Conservation (phyloP, 768 basidiomycete species). For the Pisolithus orientalis region DNA sequence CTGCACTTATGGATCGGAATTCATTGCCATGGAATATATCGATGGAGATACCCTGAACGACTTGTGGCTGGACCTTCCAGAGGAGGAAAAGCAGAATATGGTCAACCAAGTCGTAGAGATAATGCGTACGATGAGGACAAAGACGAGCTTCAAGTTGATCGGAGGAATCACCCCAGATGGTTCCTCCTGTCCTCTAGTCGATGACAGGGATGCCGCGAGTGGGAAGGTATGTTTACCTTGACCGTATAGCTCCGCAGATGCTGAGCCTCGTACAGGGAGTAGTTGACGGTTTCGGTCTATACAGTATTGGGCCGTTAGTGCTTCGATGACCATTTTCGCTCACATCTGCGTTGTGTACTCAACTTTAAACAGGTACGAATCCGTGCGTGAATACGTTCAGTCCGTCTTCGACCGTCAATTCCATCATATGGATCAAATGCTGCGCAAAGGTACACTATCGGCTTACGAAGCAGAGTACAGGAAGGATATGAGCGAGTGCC, state of each 20-base stretch:
- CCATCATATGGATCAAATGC: not conserved
- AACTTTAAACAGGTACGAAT: not conserved
- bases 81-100: too few relatives aligned
- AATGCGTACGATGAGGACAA: too few relatives aligned
- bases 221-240: not conserved
- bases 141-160: not conserved
- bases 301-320: not conserved
- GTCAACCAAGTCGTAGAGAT: too few relatives aligned
- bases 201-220: not conserved
- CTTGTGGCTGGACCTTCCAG: too few relatives aligned
- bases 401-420: not conserved
- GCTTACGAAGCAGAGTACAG: not conserved
- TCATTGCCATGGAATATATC: too few relatives aligned
- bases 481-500: too few relatives aligned
- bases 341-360: not conserved
- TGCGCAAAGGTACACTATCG: not conserved
- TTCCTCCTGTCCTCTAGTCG: not conserved
- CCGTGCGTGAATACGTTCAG: not conserved
- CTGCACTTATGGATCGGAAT: too few relatives aligned
- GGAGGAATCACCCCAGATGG: not conserved
- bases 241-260: not conserved
- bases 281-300: not conserved
- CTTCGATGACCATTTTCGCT: not conserved
- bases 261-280: not conserved
- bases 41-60: too few relatives aligned